A percentile compares a stretch with the other conserved stretches of the same genome.
Evolutionary conservation across 768 basidiomycete species (phyloP).

Genomic region (Macrocybe gigantea): DNA sequence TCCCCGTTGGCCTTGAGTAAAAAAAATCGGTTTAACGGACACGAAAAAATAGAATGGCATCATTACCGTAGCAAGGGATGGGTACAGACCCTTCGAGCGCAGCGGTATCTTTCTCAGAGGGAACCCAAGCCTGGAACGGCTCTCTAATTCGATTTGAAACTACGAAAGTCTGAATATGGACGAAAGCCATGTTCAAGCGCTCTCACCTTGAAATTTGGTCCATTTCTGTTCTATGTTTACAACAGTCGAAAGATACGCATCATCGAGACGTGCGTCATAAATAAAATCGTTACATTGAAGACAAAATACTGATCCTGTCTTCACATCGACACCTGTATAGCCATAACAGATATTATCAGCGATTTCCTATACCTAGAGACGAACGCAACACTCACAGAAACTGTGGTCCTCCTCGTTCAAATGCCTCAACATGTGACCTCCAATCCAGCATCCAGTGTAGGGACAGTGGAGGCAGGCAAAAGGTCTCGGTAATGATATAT

Average conservation of each 20-base stretch:
- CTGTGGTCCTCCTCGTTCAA: slow-evolving; percentile 50
- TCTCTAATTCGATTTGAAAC: slow-evolving; percentile 11
- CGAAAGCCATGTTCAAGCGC: not conserved
- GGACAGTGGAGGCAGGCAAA: slow-evolving; percentile 72
- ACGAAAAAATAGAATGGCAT: not conserved
- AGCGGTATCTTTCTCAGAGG: slow-evolving; percentile 27
- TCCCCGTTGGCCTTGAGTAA: slow-evolving; percentile 62
- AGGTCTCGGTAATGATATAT: slow-evolving; percentile 49
- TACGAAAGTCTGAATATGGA: not conserved
- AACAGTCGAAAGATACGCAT: slow-evolving; percentile 34
- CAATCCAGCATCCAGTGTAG: slow-evolving; percentile 65
- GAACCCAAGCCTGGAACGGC: slow-evolving; percentile 33
- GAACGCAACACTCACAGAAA: slow-evolving; percentile 48
- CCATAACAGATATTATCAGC: not conserved
- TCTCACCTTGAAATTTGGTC: slow-evolving; percentile 53
- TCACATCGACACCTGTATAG: slow-evolving; percentile 61
- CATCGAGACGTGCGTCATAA: slow-evolving; percentile 49
- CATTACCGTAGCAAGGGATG: slow-evolving; percentile 71
- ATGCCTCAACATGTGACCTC: slow-evolving; percentile 53
- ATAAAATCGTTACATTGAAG: slow-evolving; percentile 70
- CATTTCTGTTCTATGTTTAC: slow-evolving; percentile 55
- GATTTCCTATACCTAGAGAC: not conserved
- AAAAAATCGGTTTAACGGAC: not conserved
- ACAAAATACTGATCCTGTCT: slow-evolving; percentile 74
- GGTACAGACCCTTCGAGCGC: slow-evolving; percentile 43